Conservation (phyloP, 228 moss, liverwort and hornwort genomes). For the Sphagnum fallax region DNA sequence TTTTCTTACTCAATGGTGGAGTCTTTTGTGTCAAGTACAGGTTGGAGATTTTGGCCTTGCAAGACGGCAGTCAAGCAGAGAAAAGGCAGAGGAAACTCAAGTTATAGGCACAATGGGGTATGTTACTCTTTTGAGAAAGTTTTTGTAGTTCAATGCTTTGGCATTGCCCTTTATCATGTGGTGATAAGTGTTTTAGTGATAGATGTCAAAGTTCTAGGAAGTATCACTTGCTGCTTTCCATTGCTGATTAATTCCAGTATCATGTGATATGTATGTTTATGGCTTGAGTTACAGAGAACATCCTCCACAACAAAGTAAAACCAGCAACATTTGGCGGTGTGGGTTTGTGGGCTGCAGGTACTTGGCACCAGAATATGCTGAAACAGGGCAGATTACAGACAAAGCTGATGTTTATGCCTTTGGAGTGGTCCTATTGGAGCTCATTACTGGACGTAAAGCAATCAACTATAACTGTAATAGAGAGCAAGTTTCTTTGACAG, state of each 20-base stretch:
- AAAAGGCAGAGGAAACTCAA: conserved; percentile 67
- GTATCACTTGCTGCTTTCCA: too few species aligned
- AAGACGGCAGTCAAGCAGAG: conserved; percentile 60
- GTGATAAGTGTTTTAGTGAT: not conserved
- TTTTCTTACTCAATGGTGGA: too few species aligned
- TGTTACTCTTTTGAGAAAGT: not conserved
- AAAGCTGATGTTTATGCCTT: conserved; percentile 81
- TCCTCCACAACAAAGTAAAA: too few species aligned
- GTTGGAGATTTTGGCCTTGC: conserved; percentile 76
- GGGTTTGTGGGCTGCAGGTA: conserved; percentile 33
- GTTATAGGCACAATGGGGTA: conserved; percentile 84
- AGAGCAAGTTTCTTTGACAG: conserved; percentile 56
- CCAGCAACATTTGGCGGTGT: too few species aligned
- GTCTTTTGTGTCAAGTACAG: conserved; percentile 1
- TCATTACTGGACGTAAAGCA: conserved; percentile 83
- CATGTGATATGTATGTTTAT: too few species aligned
- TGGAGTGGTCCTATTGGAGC: conserved; percentile 76
- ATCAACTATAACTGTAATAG: conserved; percentile 33
- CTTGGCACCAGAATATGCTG: conserved; percentile 76
- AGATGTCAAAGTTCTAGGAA: too few species aligned
- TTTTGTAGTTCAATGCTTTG: not conserved
- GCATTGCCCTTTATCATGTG: too few species aligned
- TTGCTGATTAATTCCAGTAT: too few species aligned
- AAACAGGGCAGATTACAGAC: conserved; percentile 72
- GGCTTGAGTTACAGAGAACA: too few species aligned